Conservation (phyloP, 129 eudicot genomes). For the Flaveria ramosissima region DNA sequence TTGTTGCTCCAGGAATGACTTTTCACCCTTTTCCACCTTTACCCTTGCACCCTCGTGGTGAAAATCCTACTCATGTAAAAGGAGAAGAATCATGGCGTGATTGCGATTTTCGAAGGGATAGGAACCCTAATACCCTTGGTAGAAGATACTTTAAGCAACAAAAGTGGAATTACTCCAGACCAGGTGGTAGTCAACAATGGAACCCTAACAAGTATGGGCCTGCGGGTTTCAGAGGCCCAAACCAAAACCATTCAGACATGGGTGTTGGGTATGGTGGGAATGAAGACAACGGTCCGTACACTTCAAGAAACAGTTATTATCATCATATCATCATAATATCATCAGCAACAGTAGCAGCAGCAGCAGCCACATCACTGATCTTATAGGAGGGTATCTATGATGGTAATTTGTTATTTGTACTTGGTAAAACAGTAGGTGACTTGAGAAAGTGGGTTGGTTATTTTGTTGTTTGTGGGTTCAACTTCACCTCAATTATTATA, state of each 20-base stretch:
- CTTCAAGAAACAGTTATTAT: slow-evolving; percentile 37
- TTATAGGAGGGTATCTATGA: slow-evolving; percentile 26
- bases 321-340: slow-evolving; percentile 11
- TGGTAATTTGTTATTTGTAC: slow-evolving; percentile 33
- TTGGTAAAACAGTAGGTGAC: slow-evolving; percentile 30
- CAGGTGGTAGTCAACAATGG: slow-evolving; percentile 50
- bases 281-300: slow-evolving; percentile 35
- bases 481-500: slow-evolving; percentile 36
- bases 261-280: slow-evolving; percentile 44
- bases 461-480: slow-evolving; percentile 17
- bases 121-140: slow-evolving; percentile 45
- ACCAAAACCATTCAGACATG: slow-evolving; percentile 29
- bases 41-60: slow-evolving; percentile 53
- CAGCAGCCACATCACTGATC: slow-evolving; percentile 35
- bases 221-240: slow-evolving; percentile 29
- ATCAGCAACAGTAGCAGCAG: too few species aligned
- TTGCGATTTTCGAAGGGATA: slow-evolving; percentile 36
- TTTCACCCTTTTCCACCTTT: slow-evolving; percentile 90
- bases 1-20: slow-evolving; percentile 64
- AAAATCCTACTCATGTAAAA: slow-evolving; percentile 20
- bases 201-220: slow-evolving; percentile 47
- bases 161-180: slow-evolving; percentile 58
- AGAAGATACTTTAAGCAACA: slow-evolving; percentile 68
- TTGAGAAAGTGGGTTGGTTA: slow-evolving; percentile 18
- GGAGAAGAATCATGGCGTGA: slow-evolving; percentile 31